Conservation (phyloP, 106 monocot species). For the Dendrobium catenatum region DNA sequence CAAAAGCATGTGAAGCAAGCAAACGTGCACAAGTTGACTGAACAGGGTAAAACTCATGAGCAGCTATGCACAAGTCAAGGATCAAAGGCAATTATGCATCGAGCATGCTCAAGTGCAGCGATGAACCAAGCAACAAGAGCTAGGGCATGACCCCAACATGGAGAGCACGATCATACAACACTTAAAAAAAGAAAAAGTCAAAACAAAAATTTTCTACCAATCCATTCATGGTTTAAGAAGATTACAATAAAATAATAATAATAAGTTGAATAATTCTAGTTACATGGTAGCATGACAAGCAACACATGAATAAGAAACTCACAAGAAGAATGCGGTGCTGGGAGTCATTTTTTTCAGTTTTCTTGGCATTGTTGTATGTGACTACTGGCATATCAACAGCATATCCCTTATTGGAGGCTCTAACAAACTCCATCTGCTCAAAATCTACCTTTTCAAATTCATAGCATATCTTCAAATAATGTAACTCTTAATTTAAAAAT, state of each 20-base stretch:
- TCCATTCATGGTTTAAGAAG: not conserved
- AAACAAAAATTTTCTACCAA: not conserved
- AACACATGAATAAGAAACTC: slow-evolving; percentile 24
- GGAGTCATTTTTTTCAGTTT: slow-evolving; percentile 23
- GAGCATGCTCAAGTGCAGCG: too few species aligned
- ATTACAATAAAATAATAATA: not conserved
- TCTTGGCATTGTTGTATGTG: slow-evolving; percentile 46
- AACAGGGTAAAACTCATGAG: too few species aligned
- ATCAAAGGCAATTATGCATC: too few species aligned
- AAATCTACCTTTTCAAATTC: not conserved
- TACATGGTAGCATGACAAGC: not conserved
- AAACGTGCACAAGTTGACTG: too few species aligned
- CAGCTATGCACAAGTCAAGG: too few species aligned
- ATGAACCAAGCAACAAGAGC: too few species aligned
- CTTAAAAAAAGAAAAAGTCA: too few species aligned
- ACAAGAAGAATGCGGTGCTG: slow-evolving; percentile 80
- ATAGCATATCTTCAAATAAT: not conserved
- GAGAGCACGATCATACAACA: too few species aligned
- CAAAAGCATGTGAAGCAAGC: too few species aligned
- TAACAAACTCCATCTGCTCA: slow-evolving; percentile 65
- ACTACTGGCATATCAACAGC: slow-evolving; percentile 59
- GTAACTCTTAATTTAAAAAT: not conserved
- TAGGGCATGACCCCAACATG: too few species aligned
- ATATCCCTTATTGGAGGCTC: slow-evolving; percentile 62
- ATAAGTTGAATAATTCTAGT: not conserved